Evolutionary conservation across 345 rosid genomes (phyloP), one percentile per base, ranked within the genome.

Genomic region (Gossypium australe): DNA sequence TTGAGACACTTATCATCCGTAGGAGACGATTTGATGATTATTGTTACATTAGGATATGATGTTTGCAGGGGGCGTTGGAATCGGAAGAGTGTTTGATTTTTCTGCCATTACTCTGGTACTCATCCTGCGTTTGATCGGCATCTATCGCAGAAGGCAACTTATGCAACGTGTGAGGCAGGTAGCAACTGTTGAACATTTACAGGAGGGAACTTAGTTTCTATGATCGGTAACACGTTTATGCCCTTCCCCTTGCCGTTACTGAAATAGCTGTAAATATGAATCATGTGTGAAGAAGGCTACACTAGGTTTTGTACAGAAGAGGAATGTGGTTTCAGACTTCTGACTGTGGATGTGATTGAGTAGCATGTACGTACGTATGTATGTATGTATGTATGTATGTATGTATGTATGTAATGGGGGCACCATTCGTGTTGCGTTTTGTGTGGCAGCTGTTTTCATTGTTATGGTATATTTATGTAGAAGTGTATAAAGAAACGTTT

Each of bases 71-170:
- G 82, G 87, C 14, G 27, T 88, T 70, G 86, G 89, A 75, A 76
- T 90, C 56, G 82, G 85, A 62, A 78, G 85, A 18, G 70, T 87
- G 76, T 89, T 92, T 56, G 93, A 92, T 78, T 87, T 81, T 34
- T 58, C 75, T 47, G 94, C 92, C 20, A 77, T 90, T 14, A 73
- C 79, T 20, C 75, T 88, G 77, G 85, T 89, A 43, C 24, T 90
- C 61, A 78, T 86, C 74, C 87, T 92, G 43, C 91, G 92, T 53
- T 57, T 90, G 78, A 78, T 88, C 3, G 91, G 96, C 76, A 70
- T 84, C 2, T 84, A 78, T 68, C 84, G 80, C 61, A 83, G 88
- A 62, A 78, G 87, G 14, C 85, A 85, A 38, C 87, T 86, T 43
- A 76, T 80, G 70, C 90, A 78, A 77, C 91, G 85, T 18, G 89